These are phyloP conservation scores for Casuarina cunninghamiana DNA, from an alignment of 306 rosid species.

Conservation along the genomic window DNA sequence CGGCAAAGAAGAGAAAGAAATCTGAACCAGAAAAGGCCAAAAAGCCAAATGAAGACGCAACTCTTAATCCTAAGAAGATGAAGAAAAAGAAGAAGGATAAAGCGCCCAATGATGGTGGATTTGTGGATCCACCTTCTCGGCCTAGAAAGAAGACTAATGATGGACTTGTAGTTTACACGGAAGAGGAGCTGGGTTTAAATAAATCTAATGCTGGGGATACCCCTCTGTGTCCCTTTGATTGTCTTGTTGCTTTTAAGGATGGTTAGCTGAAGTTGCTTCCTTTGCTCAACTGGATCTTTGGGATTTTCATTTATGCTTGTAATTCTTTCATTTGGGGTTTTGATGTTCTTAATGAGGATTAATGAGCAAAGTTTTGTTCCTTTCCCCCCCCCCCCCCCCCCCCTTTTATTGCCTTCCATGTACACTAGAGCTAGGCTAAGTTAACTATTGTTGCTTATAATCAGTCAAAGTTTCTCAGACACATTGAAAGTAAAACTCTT, in stretches of 20 bases:
- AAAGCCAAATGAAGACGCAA: slow-evolving; percentile 26
- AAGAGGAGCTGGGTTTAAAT: slow-evolving; percentile 64
- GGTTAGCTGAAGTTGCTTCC: not conserved
- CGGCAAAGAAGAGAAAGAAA: slow-evolving; percentile 63
- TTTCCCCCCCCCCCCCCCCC: no score
- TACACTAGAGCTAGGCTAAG: not conserved
- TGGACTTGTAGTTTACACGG: slow-evolving; percentile 59
- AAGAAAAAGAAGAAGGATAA: slow-evolving; percentile 40
- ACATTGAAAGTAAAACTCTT: not conserved
- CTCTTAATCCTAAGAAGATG: slow-evolving; percentile 25
- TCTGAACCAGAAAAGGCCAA: slow-evolving; percentile 13
- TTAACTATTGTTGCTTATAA: not conserved
- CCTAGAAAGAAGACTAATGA: slow-evolving; percentile 56
- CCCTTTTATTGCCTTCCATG: no score
- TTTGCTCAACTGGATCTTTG: not conserved
- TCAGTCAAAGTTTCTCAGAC: not conserved
- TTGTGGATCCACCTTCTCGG: slow-evolving; percentile 34
- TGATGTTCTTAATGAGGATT: slow-evolving; percentile 5
- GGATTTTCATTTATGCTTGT: slow-evolving; percentile 13
- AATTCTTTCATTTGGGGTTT: slow-evolving; percentile 8
- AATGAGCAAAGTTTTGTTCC: not conserved
- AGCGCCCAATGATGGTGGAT: slow-evolving; percentile 29
- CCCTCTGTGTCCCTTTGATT: slow-evolving; percentile 82
- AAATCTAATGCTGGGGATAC: slow-evolving; percentile 70
- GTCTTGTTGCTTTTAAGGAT: slow-evolving; percentile 74